Base-by-base conservation (phyloP, 352 stramenopile genomes). In the Globisporangium barbulae region DNA sequence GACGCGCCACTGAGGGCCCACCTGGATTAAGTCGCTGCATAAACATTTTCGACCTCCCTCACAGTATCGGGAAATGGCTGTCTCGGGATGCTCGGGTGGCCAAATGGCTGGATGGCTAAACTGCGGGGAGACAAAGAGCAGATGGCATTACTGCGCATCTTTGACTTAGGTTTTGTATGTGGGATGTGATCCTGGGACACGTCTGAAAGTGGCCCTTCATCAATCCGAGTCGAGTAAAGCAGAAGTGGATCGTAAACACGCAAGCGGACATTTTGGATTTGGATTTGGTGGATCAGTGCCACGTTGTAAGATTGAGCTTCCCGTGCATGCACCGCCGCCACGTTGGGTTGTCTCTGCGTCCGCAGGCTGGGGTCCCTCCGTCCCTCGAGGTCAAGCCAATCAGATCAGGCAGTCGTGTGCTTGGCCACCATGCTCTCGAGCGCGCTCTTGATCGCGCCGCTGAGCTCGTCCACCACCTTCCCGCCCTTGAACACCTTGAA, bases 401-500 rank as follows among this genome's bases (percentile, higher is more conserved):
- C 45, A 52, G n/a, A 15, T 52, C 9, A 53, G 9, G 42, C 42
- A 15, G 41, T 8, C 6, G 64, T 64, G 67, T 86, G 76, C 56
- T 81, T 83, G 47, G 70, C 71, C 22, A 89, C 69, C 53, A 88
- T 80, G 65, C 67, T 79, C 63, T 83, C 73, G 10, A 91, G 69
- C 30, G 76, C 79, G 47, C 64, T 82, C 57, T 75, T 71, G 61
- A 91, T 90, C 42, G 90, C 90, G 52, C 88, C 92, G 21, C 69
- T 79, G 21, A 98, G 69, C 74, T 97, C 79, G 42, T 97, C 85
- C 4, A 97, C 85, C 59, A 90, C 93, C n/a, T 79, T 80, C 54
- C 91, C 90, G 31, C 76, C 65, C 72, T 97, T 96, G 74, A 89
- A 98, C 54, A 98, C 84, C 66, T 98, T 92, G 72, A 98, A 98